These are phyloP conservation scores for Lentinus polychrous DNA, from an alignment of 1,284 basidiomycete species.

Conservation along the genomic window DNA sequence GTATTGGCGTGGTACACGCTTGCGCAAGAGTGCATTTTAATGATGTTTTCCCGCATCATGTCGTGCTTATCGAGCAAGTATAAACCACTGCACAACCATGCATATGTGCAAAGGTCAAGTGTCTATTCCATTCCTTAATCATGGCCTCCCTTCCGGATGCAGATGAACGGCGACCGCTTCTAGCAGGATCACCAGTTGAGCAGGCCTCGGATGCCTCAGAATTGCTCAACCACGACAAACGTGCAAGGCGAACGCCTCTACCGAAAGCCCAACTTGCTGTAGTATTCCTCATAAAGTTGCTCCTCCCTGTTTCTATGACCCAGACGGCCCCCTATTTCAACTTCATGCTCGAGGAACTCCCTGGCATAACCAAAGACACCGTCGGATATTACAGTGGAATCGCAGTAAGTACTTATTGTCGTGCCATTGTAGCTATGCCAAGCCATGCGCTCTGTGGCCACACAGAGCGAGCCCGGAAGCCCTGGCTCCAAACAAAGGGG, in stretches of 20 bases:
- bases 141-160: neutral
- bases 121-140: neutral
- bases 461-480: too few species aligned
- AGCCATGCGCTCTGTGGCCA: too few species aligned
- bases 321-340: conserved; percentile 32
- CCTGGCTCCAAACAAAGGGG: too few species aligned
- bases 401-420: conserved; percentile 18
- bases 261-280: conserved; percentile 23
- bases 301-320: conserved; percentile 20
- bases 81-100: too few species aligned
- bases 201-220: neutral
- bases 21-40: too few species aligned
- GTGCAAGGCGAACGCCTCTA: conserved; percentile 14
- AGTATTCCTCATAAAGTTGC: conserved; percentile 26
- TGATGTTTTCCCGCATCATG: too few species aligned
- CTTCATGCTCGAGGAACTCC: conserved; percentile 21
- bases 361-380: conserved; percentile 3
- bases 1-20: too few species aligned
- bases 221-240: neutral
- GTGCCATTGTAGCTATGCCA: too few species aligned
- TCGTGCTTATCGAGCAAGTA: too few species aligned
- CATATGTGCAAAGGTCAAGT: too few species aligned
- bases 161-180: neutral
- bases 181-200: neutral
- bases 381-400: conserved; percentile 29